Evolutionary conservation across 2,329 filamentous ascomycete species (phyloP).

Genomic region (Furcasterigmium sp.): DNA sequence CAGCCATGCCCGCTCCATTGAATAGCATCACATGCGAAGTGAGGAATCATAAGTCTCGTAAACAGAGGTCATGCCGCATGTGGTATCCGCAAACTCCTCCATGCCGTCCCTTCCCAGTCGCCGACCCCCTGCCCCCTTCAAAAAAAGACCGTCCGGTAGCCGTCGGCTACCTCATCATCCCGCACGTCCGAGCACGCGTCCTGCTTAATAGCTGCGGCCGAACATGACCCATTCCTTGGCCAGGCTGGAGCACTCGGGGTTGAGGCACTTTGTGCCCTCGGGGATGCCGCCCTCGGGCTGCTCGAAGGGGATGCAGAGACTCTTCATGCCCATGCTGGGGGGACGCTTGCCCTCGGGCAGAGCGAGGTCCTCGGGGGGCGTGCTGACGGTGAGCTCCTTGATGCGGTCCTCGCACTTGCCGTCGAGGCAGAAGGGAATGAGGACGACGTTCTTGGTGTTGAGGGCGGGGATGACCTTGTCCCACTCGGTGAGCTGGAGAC

Average conservation of each 20-base stretch:
- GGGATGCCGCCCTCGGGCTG: conserved; percentile 75
- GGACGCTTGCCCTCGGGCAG: conserved; percentile 48
- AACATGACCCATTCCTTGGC: conserved; percentile 93
- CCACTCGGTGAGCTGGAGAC: conserved; percentile 80
- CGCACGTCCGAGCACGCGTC: background rate
- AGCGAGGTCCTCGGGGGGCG: conserved; percentile 33
- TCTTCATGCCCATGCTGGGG: conserved; percentile 63
- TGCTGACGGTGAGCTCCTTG: conserved; percentile 83
- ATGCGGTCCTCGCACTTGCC: conserved; percentile 85
- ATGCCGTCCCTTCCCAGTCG: background rate
- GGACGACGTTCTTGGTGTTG: conserved; percentile 85
- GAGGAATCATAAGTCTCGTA: conserved; percentile 1
- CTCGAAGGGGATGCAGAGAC: conserved; percentile 69
- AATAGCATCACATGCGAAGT: background rate
- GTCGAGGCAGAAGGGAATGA: conserved; percentile 85
- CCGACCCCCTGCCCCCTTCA: background rate
- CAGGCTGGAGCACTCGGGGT: conserved; percentile 71
- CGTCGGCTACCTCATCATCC: background rate
- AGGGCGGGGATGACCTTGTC: conserved; percentile 85
- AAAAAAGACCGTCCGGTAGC: background rate
- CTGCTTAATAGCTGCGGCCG: conserved; percentile 61
- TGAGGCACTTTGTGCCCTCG: conserved; percentile 86
- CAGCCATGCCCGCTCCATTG: background rate
- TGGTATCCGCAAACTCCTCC: conserved; percentile 1
- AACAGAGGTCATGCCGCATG: conserved; percentile 4